Evolutionary conservation across 2,329 filamentous ascomycete genomes (phyloP).

Genomic region (Botrytis aclada): DNA sequence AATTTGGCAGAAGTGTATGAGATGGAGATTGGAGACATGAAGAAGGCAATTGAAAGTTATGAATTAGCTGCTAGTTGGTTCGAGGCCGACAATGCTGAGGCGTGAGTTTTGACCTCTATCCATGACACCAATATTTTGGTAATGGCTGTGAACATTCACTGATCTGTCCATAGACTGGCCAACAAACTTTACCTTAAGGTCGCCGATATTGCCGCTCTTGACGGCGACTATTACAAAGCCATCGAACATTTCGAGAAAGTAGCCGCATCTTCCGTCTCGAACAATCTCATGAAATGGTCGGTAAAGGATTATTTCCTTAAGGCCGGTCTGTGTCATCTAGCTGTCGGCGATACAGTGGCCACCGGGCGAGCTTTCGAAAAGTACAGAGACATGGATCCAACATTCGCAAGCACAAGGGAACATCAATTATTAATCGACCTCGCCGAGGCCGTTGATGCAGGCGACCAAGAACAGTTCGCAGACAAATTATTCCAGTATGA

Average conservation of each 20-base stretch:
- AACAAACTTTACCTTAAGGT: constrained; percentile 95
- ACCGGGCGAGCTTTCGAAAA: constrained; percentile 75
- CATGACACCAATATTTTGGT: neutral
- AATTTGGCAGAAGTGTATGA: constrained; percentile 84
- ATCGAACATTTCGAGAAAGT: constrained; percentile 83
- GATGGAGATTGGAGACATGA: constrained; percentile 72
- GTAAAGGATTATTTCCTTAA: constrained; percentile 97
- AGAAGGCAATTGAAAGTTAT: constrained; percentile 77
- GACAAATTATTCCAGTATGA: constrained; percentile 88
- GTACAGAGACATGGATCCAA: constrained; percentile 76
- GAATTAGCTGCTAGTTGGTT: constrained; percentile 87
- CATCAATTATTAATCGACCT: constrained; percentile 78
- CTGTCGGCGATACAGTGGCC: constrained; percentile 69
- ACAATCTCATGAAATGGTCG: constrained; percentile 89
- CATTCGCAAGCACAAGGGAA: constrained; percentile 75
- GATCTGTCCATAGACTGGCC: constrained; percentile 58
- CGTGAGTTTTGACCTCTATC: constrained; percentile 52
- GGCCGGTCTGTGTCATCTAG: constrained; percentile 85
- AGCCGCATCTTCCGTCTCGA: constrained; percentile 72
- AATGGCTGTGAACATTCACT: constrained; percentile 7
- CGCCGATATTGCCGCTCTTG: constrained; percentile 79
- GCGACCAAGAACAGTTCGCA: constrained; percentile 77
- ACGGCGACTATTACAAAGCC: constrained; percentile 79
- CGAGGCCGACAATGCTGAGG: constrained; percentile 78
- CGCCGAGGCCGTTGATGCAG: constrained; percentile 68